These are phyloP conservation scores for Coemansia sp. DNA, from an alignment of 192 early-diverging fungal genomes.

Conservation along the genomic window DNA sequence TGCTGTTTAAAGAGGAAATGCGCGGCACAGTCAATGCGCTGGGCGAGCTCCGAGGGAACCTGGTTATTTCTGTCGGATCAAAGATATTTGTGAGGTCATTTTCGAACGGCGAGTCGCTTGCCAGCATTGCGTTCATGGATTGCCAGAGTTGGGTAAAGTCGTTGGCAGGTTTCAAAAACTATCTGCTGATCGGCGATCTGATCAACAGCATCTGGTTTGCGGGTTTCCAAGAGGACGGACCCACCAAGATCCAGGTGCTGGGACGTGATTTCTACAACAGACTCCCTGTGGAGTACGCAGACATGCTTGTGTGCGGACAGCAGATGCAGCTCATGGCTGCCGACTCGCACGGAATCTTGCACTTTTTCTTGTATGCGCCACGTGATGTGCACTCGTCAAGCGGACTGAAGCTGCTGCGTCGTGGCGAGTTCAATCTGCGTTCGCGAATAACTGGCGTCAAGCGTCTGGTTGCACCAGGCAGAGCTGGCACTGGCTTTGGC, in stretches of 20 bases:
- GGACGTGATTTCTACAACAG: constrained; percentile 83
- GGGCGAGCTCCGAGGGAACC: constrained; percentile 80
- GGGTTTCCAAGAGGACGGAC: constrained; percentile 91
- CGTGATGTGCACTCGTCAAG: constrained; percentile 84
- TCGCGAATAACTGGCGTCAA: constrained; percentile 70
- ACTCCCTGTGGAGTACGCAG: constrained; percentile 70
- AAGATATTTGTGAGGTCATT: constrained; percentile 87
- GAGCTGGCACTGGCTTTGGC: not conserved
- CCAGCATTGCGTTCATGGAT: constrained; percentile 93
- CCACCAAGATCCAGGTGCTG: constrained; percentile 80
- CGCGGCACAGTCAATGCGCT: constrained; percentile 86
- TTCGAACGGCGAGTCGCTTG: constrained; percentile 75
- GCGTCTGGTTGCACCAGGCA: constrained; percentile 51
- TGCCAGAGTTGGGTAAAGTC: constrained; percentile 87
- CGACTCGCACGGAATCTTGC: constrained; percentile 66
- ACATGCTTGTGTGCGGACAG: constrained; percentile 78
- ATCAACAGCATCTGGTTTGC: constrained; percentile 86
- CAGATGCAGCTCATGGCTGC: constrained; percentile 81
- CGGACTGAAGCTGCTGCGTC: constrained; percentile 85
- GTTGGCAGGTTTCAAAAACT: constrained; percentile 80
- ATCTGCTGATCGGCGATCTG: constrained; percentile 84
- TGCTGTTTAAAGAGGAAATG: constrained; percentile 78
- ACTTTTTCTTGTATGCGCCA: constrained; percentile 83
- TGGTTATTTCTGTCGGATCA: constrained; percentile 83
- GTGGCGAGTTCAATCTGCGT: constrained; percentile 87